These are phyloP conservation scores for Ophiostoma himal-ulmi DNA, from an alignment of 2,329 filamentous ascomycete species.

Conservation along the genomic window DNA sequence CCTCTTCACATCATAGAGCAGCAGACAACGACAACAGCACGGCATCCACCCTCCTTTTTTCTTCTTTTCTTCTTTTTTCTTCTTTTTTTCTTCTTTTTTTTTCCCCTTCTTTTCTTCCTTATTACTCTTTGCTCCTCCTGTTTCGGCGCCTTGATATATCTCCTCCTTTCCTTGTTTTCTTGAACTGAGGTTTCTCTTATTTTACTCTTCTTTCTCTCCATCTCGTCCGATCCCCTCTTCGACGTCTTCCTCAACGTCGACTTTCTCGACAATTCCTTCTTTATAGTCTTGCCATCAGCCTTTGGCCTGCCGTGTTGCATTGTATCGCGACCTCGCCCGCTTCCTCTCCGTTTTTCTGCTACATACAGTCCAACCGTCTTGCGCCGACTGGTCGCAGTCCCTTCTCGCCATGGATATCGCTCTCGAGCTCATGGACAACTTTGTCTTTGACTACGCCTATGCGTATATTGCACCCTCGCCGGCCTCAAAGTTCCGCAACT, in stretches of 20 bases:
- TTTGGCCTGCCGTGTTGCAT: neutral
- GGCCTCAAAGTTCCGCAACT: conserved; percentile 40
- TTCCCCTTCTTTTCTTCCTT: conserved; percentile 5
- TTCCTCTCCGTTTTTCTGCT: neutral
- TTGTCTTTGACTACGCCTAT: conserved; percentile 73
- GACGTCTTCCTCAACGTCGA: neutral
- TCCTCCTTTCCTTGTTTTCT: neutral
- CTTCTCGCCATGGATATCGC: conserved; percentile 71
- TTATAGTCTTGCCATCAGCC: neutral
- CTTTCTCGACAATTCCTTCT: neutral
- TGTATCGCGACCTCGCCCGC: neutral
- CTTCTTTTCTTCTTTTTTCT: neutral
- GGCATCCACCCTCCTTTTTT: neutral
- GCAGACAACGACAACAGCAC: neutral
- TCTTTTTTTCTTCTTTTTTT: neutral
- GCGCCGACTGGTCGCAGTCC: conserved; percentile 10
- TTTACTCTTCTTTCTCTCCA: neutral
- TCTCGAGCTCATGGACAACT: conserved; percentile 78
- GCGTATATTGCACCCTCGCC: conserved; percentile 59
- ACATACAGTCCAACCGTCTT: neutral
- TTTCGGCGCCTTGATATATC: neutral
- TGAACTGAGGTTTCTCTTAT: neutral
- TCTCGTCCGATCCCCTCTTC: neutral
- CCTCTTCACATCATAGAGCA: neutral
- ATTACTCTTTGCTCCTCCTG: conserved; percentile 3